phyloP scores from a whole-genome alignment of 805 yeast genomes.

The Metschnikowia arizonensis region DNA sequence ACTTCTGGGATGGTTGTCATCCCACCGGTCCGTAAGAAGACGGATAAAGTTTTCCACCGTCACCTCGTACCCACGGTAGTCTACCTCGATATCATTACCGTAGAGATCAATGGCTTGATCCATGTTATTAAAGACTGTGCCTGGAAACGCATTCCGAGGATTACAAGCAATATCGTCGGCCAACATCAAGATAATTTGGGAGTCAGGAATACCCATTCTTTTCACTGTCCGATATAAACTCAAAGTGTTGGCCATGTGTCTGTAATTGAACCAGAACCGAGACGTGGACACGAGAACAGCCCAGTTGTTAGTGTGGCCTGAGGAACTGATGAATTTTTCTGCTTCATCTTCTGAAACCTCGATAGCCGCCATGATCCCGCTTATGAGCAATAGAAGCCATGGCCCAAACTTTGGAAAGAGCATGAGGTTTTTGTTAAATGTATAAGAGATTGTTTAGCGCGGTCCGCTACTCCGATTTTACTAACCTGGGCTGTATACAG shows the following conservation, averaged over 20 bases:
- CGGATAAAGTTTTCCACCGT: conserved; percentile 96
- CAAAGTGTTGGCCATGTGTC: conserved; percentile 95
- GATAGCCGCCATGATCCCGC: not conserved
- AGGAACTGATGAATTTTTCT: conserved; percentile 22
- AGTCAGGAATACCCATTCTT: conserved; percentile 94
- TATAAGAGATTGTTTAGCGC: not conserved
- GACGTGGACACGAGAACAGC: conserved; percentile 95
- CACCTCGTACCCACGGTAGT: conserved; percentile 95
- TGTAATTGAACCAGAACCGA: conserved; percentile 95
- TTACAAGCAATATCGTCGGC: conserved; percentile 98
- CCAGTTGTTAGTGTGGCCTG: conserved; percentile 64
- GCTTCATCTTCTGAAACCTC: not conserved
- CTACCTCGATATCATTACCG: conserved; percentile 94
- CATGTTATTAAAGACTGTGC: conserved; percentile 89
- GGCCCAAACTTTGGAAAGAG: not conserved
- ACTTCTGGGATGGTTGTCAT: conserved; percentile 86
- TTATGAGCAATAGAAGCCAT: not conserved
- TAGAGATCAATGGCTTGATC: conserved; percentile 89
- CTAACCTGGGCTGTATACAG: not conserved
- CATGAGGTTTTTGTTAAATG: not conserved
- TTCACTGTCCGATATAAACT: conserved; percentile 95
- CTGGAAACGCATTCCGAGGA: conserved; percentile 93
- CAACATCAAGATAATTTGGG: conserved; percentile 92
- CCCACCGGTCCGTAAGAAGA: conserved; percentile 92
- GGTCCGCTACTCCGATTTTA: too few relatives aligned